Conservation (phyloP, 768 basidiomycete species). For the Podaxis pistillaris region DNA sequence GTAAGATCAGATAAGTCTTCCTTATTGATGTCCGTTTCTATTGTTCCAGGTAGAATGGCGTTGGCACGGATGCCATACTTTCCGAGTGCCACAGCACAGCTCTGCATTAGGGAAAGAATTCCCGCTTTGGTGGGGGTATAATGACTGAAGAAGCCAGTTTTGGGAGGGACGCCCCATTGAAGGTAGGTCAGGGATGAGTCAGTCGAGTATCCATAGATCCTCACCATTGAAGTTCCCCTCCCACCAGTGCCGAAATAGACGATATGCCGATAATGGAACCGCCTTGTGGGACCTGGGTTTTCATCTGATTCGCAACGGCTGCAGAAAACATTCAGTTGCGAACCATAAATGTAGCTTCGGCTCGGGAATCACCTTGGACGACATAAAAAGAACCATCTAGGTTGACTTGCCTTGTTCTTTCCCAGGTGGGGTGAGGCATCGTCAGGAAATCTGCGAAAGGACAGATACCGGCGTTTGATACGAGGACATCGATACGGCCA, state of each 20-base stretch:
- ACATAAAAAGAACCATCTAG: conserved; percentile 76
- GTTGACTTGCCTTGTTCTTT: conserved; percentile 66
- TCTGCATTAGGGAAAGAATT: conserved; percentile 76
- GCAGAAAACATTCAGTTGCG: not conserved
- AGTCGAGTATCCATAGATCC: conserved; percentile 9
- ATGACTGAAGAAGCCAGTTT: conserved; percentile 39
- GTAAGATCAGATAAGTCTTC: conserved; percentile 61
- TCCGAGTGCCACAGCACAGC: conserved; percentile 74
- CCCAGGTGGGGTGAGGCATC: conserved; percentile 63
- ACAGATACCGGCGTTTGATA: conserved; percentile 62
- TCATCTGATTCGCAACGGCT: conserved; percentile 78
- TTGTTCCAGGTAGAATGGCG: conserved; percentile 72
- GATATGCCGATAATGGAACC: conserved; percentile 76
- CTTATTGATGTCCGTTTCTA: conserved; percentile 76
- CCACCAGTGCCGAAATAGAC: conserved; percentile 78
- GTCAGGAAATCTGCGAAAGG: conserved; percentile 75
- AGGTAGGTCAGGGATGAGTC: conserved; percentile 3
- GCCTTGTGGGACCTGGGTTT: conserved; percentile 61
- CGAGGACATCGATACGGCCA: conserved; percentile 56
- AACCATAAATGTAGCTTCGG: not conserved
- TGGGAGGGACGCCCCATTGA: not conserved
- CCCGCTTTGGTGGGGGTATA: conserved; percentile 83
- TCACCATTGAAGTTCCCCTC: conserved; percentile 68
- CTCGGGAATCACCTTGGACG: conserved; percentile 47
- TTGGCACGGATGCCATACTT: conserved; percentile 74